Evolutionary conservation across 345 rosid genomes (phyloP).

Genomic region (Brassica nigra): DNA sequence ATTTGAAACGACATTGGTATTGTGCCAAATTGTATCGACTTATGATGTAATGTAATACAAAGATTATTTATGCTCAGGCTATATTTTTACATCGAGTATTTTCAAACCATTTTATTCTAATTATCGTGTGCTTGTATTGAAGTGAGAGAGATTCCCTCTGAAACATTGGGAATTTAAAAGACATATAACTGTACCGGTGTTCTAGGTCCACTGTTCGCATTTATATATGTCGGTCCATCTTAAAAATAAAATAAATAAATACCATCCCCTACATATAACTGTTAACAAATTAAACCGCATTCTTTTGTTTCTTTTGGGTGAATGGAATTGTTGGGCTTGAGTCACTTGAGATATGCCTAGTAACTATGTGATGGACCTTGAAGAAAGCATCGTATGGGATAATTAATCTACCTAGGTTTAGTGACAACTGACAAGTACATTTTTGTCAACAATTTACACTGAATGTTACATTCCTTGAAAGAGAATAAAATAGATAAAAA

Average conservation of each 20-base stretch:
- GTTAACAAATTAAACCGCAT: background rate
- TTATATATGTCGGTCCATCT: conserved; percentile 35
- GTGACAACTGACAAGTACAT: too few relatives aligned
- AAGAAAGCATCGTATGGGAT: background rate
- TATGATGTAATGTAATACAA: conserved; percentile 11
- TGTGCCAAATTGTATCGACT: background rate
- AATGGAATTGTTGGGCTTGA: conserved; percentile 33
- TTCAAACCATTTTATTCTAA: background rate
- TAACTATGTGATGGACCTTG: background rate
- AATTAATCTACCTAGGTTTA: background rate
- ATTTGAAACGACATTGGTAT: background rate
- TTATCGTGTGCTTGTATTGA: conserved; percentile 22
- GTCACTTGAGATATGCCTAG: background rate
- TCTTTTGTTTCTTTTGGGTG: background rate
- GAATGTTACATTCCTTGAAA: background rate
- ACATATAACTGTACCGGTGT: conserved; percentile 36
- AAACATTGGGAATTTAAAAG: conserved; percentile 44
- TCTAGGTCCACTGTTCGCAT: conserved; percentile 38
- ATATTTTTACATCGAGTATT: background rate
- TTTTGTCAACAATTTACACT: conserved; percentile 7
- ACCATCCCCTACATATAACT: background rate
- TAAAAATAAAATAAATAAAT: background rate
- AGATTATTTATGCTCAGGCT: background rate
- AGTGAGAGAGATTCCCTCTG: conserved; percentile 41
- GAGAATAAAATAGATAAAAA: background rate